These are phyloP conservation scores for Penicillium cosmopolitanum DNA, from an alignment of 495 filamentous ascomycete species.

Conservation along the genomic window DNA sequence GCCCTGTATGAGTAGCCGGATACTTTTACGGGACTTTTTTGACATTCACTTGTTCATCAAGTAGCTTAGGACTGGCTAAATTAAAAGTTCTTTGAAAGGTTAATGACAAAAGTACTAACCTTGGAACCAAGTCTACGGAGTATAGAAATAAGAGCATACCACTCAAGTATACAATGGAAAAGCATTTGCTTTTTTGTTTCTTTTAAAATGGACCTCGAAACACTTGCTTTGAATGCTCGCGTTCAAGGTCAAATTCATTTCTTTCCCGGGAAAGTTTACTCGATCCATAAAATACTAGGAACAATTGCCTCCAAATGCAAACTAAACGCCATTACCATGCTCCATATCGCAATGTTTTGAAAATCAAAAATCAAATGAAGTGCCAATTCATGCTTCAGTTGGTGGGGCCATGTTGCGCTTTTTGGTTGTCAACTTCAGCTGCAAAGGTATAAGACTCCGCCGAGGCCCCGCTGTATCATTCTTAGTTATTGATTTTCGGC, in stretches of 20 bases:
- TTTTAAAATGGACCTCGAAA: too few species aligned
- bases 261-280: not conserved
- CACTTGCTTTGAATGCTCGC: not conserved
- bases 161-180: too few species aligned
- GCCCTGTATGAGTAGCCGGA: too few species aligned
- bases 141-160: too few species aligned
- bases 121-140: too few species aligned
- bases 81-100: too few species aligned
- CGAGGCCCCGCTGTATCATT: conserved; percentile 19
- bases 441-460: conserved; percentile 21
- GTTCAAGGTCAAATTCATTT: not conserved
- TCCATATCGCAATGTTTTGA: conserved; percentile 3
- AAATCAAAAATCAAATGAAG: not conserved
- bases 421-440: conserved; percentile 20
- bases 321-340: conserved; percentile 10
- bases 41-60: too few species aligned
- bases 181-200: too few species aligned
- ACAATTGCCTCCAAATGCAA: not conserved
- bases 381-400: conserved; percentile 1
- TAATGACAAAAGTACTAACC: too few species aligned
- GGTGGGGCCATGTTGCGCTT: conserved; percentile 2
- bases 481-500: conserved; percentile 20
- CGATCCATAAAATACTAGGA: not conserved
- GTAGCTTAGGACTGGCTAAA: too few species aligned
- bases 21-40: too few species aligned